Evolutionary conservation across 1,284 basidiomycete species (phyloP), one percentile per base, ranked within the genome.

Genomic region (Athelia sp.): DNA sequence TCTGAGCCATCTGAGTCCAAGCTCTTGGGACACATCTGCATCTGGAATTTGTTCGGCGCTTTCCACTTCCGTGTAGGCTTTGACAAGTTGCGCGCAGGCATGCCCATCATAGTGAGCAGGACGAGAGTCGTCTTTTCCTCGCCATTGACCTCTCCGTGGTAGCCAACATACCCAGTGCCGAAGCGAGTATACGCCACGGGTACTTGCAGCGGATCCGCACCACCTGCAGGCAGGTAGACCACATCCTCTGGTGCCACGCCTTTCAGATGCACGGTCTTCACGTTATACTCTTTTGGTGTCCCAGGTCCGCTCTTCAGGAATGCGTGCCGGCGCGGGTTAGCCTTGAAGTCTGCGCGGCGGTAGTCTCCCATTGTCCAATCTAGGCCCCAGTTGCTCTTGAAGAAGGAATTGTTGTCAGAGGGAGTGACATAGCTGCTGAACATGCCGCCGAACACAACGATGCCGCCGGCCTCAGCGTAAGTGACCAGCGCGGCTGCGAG

Each of bases 281-380:
- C 67, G 51, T 65, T 68, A 47, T 65, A 66, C 1, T 65, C 56
- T 2, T 35, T 22, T 0, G 52, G 51, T 8, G 71, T 54, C 56
- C 58, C 1, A 60, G 53, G 43, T 62, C 60, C 1, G 35, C 52
- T 45, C 58, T 55, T 0, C 61, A 60, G 4, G 63, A 24, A 8
- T 57, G 53, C 45, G 65, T 64, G 1, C 47, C 48, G 4, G 32
- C 11, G n/a, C 11, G 52, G 38, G 35, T 71, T 71, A n/a, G 59
- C 48, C 6, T 54, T 49, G 51, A 69, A 65, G 1, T 56, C 63
- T 31, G 61, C 59, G 18, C 67, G 65, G 48, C 62, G 60, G 47
- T 72, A 71, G 4, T 62, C 59, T 10, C 68, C 69, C 36, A 50
- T 51, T 40, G 59, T 65, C 70, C 70, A 72, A 2, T 58, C 36